phyloP scores from a whole-genome alignment of 352 stramenopile species.

The Globisporangium heterothallicum region DNA sequence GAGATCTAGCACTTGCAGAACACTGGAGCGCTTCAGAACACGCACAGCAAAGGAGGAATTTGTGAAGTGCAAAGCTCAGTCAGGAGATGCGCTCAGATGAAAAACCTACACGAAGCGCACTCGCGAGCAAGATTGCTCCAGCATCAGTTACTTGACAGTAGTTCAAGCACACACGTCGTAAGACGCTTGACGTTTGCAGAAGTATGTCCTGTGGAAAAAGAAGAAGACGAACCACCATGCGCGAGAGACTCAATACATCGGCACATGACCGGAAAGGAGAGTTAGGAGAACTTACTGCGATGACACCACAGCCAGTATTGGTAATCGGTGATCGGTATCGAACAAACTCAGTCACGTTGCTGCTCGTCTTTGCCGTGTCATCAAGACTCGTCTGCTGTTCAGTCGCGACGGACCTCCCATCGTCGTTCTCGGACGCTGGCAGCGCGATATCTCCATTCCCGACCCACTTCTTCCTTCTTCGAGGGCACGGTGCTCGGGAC shows the following conservation, averaged over 20 bases:
- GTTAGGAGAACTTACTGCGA: slow-evolving; percentile 12
- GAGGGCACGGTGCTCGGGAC: not conserved
- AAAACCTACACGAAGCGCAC: slow-evolving; percentile 24
- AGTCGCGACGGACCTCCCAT: not conserved
- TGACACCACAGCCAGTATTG: slow-evolving; percentile 19
- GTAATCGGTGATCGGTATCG: slow-evolving; percentile 14
- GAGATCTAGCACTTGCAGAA: slow-evolving; percentile 26
- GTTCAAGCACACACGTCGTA: slow-evolving; percentile 24
- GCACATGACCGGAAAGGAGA: not conserved
- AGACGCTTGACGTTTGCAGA: slow-evolving; percentile 4
- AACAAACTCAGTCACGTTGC: slow-evolving; percentile 7
- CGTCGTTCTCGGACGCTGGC: not conserved
- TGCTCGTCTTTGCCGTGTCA: not conserved
- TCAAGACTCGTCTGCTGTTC: not conserved
- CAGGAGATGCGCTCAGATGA: too few relatives aligned
- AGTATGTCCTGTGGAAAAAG: slow-evolving; percentile 18
- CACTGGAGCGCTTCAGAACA: slow-evolving; percentile 2
- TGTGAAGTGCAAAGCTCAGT: too few relatives aligned
- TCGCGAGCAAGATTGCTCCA: slow-evolving; percentile 37
- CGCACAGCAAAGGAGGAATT: too few relatives aligned
- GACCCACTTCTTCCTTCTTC: slow-evolving; percentile 3
- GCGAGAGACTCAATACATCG: too few relatives aligned
- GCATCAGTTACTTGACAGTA: slow-evolving; percentile 40
- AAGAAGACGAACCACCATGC: not conserved
- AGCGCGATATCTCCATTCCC: not conserved